These are phyloP conservation scores for Thraustotheca clavata DNA, from an alignment of 352 stramenopile genomes.

Conservation along the genomic window DNA sequence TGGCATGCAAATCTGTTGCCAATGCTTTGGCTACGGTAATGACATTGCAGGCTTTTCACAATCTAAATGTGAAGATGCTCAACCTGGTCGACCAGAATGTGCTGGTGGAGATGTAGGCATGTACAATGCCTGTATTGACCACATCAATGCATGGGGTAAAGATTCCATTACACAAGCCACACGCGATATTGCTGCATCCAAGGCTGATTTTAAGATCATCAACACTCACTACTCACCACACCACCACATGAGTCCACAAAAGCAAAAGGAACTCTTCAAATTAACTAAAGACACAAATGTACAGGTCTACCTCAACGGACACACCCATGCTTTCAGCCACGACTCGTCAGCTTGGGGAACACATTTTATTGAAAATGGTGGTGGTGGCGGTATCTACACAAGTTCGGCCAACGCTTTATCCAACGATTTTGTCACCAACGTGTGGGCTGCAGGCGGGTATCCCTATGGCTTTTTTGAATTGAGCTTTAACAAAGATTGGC, in stretches of 20 bases:
- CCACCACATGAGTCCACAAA: conserved; percentile 28
- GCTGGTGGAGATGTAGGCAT: conserved; percentile 27
- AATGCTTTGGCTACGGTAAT: conserved; percentile 53
- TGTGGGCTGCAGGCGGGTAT: conserved; percentile 52
- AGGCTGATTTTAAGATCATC: conserved; percentile 37
- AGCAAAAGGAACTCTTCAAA: conserved; percentile 44
- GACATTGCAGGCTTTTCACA: conserved; percentile 40
- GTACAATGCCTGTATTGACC: conserved; percentile 31
- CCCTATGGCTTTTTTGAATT: conserved; percentile 71
- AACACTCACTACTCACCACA: conserved; percentile 40
- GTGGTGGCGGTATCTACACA: conserved; percentile 70
- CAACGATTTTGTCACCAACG: conserved; percentile 32
- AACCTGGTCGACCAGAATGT: conserved; percentile 30
- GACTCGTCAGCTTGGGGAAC: conserved; percentile 34
- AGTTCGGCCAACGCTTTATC: conserved; percentile 55
- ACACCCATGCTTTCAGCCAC: conserved; percentile 25
- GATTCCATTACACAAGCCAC: conserved; percentile 25
- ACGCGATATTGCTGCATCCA: conserved; percentile 27
- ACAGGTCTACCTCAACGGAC: conserved; percentile 22
- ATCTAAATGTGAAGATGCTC: conserved; percentile 34
- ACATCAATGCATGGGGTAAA: conserved; percentile 33
- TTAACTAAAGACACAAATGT: conserved; percentile 29
- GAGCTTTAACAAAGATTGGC: conserved; percentile 47
- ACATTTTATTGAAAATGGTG: conserved; percentile 73
- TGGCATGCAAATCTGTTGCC: conserved; percentile 42